A percentile compares a stretch with the other conserved stretches of the same genome.
These are phyloP conservation scores for Podospora anserina DNA, from an alignment of 495 filamentous ascomycete genomes.

Conservation along the genomic window DNA sequence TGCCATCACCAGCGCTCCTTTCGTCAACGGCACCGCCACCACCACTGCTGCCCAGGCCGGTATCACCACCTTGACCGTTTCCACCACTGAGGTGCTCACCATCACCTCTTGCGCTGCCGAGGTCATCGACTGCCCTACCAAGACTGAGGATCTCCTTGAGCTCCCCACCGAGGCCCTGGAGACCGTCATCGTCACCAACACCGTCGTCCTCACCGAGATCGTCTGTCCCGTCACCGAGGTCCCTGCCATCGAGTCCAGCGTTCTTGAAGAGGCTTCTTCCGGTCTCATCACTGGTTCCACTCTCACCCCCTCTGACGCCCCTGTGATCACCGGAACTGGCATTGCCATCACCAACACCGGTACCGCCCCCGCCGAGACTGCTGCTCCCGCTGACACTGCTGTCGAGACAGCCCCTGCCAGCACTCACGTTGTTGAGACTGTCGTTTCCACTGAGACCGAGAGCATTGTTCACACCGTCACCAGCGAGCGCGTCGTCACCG, in stretches of 20 bases:
- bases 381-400: slow-evolving; percentile 26
- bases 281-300: slow-evolving; percentile 36
- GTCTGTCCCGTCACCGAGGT: slow-evolving; percentile 46
- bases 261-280: slow-evolving; percentile 34
- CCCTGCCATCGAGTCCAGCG: slow-evolving; percentile 40
- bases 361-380: slow-evolving; percentile 20
- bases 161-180: slow-evolving; percentile 31
- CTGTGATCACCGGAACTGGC: slow-evolving; percentile 25
- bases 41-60: slow-evolving; percentile 10
- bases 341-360: slow-evolving; percentile 12
- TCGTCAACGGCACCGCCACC: slow-evolving; percentile 20
- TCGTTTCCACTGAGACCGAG: slow-evolving; percentile 15
- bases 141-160: slow-evolving; percentile 33
- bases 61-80: slow-evolving; percentile 48
- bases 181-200: slow-evolving; percentile 44
- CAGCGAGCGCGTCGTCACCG: slow-evolving; percentile 33
- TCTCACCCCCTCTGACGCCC: slow-evolving; percentile 2
- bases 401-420: slow-evolving; percentile 11
- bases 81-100: slow-evolving; percentile 57
- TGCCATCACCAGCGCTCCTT: slow-evolving; percentile 22
- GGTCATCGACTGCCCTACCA: slow-evolving; percentile 61
- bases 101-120: slow-evolving; percentile 61
- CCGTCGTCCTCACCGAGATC: slow-evolving; percentile 42
- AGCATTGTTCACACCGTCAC: slow-evolving; percentile 23
- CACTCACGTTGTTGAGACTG: slow-evolving; percentile 14